Percentiles rank a stretch among this genome's conserved stretches.
phyloP scores from a whole-genome alignment of 2,329 filamentous ascomycete species.

The Claviceps sp. region DNA sequence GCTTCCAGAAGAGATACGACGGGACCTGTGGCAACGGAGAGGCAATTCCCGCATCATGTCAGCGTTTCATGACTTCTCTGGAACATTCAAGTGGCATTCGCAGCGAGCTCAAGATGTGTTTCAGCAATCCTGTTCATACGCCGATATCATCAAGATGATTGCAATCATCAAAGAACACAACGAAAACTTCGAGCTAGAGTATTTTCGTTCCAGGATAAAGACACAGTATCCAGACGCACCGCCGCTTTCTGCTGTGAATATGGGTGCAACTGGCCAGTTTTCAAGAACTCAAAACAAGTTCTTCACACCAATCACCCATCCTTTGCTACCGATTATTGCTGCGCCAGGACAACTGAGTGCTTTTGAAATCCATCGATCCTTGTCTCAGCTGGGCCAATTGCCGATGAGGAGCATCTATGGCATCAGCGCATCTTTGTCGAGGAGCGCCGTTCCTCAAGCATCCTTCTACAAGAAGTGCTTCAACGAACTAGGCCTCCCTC shows the following conservation, averaged over 20 bases:
- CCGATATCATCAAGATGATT: slow-evolving; percentile 87
- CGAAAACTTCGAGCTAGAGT: slow-evolving; percentile 82
- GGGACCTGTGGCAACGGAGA: slow-evolving; percentile 51
- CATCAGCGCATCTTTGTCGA: slow-evolving; percentile 57
- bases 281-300: slow-evolving; percentile 74
- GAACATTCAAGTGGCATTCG: slow-evolving; percentile 72
- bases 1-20: slow-evolving; percentile 65
- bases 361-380: slow-evolving; percentile 68
- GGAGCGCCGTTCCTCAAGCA: slow-evolving; percentile 53
- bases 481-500: slow-evolving; percentile 73
- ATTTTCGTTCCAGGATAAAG: slow-evolving; percentile 68
- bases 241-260: slow-evolving; percentile 72
- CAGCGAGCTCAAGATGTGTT: slow-evolving; percentile 60
- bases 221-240: slow-evolving; percentile 54
- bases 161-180: slow-evolving; percentile 68
- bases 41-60: slow-evolving; percentile 79
- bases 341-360: slow-evolving; percentile 77
- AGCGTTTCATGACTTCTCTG: slow-evolving; percentile 83
- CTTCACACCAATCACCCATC: slow-evolving; percentile 80
- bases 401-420: slow-evolving; percentile 71
- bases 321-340: slow-evolving; percentile 68
- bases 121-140: slow-evolving; percentile 55
- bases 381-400: slow-evolving; percentile 67
- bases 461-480: slow-evolving; percentile 80
- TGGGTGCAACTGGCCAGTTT: slow-evolving; percentile 76